A percentile compares a stretch with the other conserved stretches of the same genome.
Conservation (phyloP, 768 basidiomycete species). For the Leucosporidium scottii region DNA sequence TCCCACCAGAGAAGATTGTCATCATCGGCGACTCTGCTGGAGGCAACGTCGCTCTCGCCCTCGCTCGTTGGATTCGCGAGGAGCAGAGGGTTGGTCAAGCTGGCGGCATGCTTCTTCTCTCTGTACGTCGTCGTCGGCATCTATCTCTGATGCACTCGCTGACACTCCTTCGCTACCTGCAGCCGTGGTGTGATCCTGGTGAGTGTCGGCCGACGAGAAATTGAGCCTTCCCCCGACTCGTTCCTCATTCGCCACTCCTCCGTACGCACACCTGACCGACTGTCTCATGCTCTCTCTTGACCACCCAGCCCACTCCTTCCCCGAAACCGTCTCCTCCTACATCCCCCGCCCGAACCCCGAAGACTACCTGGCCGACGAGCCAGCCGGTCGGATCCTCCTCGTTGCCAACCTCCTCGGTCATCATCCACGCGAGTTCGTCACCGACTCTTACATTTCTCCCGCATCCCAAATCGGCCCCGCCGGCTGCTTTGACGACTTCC, state of each 20-base stretch:
- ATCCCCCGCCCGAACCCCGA: slow-evolving; percentile 24
- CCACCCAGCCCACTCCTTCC: slow-evolving; percentile 20
- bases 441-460: slow-evolving; percentile 26
- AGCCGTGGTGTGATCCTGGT: slow-evolving; percentile 26
- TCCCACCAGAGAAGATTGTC: slow-evolving; percentile 57
- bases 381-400: slow-evolving; percentile 21
- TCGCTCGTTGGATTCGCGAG: slow-evolving; percentile 40
- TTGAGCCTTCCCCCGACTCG: too few relatives aligned
- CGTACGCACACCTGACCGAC: background rate
- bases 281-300: background rate
- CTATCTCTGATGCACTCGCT: too few relatives aligned
- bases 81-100: slow-evolving; percentile 5
- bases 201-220: too few relatives aligned
- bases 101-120: slow-evolving; percentile 20
- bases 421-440: slow-evolving; percentile 20
- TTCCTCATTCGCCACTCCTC: background rate
- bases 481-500: slow-evolving; percentile 20
- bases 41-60: slow-evolving; percentile 54
- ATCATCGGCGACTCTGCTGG: slow-evolving; percentile 71
- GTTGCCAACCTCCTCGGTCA: slow-evolving; percentile 25
- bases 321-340: slow-evolving; percentile 15
- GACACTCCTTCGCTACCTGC: background rate
- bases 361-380: slow-evolving; percentile 32
- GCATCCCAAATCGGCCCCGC: slow-evolving; percentile 22
- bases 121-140: background rate